A percentile compares a stretch with the other conserved stretches of the same genome.
phyloP scores from a whole-genome alignment of 352 stramenopile species.

The Thraustochytrium striatum region DNA sequence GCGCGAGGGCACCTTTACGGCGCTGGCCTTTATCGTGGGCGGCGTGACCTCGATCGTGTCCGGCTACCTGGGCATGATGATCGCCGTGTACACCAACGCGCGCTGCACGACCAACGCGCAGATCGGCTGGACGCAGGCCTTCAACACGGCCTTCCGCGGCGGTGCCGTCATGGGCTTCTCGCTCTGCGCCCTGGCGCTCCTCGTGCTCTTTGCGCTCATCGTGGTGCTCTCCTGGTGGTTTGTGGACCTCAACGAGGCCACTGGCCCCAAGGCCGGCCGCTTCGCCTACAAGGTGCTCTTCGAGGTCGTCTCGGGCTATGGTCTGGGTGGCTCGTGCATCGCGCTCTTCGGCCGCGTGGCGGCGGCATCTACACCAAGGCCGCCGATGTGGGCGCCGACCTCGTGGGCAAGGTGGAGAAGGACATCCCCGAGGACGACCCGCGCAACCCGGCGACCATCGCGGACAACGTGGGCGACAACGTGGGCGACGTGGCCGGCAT shows the following conservation, averaged over 20 bases:
- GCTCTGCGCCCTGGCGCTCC: slow-evolving; percentile 58
- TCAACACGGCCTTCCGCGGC: slow-evolving; percentile 73
- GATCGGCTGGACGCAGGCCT: slow-evolving; percentile 40
- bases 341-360: slow-evolving; percentile 99
- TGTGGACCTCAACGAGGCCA: background rate
- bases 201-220: slow-evolving; percentile 43
- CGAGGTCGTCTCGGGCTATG: slow-evolving; percentile 93
- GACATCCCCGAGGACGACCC: slow-evolving; percentile 99
- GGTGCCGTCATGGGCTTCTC: slow-evolving; percentile 98
- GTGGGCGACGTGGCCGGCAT: slow-evolving; percentile 99
- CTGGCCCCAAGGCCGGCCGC: slow-evolving; percentile 49
- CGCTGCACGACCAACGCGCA: slow-evolving; percentile 74
- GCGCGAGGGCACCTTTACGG: slow-evolving; percentile 83
- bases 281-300: slow-evolving; percentile 75
- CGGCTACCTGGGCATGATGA: slow-evolving; percentile 99
- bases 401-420: slow-evolving; percentile 98
- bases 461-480: slow-evolving; percentile 99
- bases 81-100: slow-evolving; percentile 97
- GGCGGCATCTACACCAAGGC: slow-evolving; percentile 99
- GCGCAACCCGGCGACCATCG: slow-evolving; percentile 97
- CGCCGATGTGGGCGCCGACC: slow-evolving; percentile 97
- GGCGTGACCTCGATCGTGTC: slow-evolving; percentile 92
- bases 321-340: slow-evolving; percentile 94
- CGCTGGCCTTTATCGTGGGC: slow-evolving; percentile 91
- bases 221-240: slow-evolving; percentile 38